phyloP scores from a whole-genome alignment of 2,329 filamentous ascomycete genomes.

The Colletotrichum sp. region DNA sequence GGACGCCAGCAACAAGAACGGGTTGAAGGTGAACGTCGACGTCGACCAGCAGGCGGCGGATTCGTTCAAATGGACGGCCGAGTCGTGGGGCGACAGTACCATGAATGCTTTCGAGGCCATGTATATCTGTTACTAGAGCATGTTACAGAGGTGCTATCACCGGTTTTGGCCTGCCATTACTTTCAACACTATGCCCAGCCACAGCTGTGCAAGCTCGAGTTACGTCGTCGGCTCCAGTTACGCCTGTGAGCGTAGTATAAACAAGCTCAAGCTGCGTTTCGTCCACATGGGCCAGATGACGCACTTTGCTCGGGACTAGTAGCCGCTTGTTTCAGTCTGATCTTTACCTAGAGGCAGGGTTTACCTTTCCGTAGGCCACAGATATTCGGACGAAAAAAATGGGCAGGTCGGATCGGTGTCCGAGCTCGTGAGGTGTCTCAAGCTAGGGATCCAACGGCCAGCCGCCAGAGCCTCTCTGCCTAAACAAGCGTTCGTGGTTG shows the following conservation, averaged over 20 bases:
- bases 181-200: neutral
- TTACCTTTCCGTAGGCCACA: neutral
- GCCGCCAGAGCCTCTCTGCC: neutral
- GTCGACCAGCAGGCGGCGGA: neutral
- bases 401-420: neutral
- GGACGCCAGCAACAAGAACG: neutral
- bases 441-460: neutral
- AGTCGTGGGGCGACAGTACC: neutral
- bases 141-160: fast-evolving
- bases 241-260: neutral
- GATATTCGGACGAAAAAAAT: neutral
- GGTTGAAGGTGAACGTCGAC: neutral
- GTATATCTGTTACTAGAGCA: neutral
- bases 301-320: neutral
- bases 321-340: neutral
- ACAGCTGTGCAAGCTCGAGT: neutral
- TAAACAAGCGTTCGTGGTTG: neutral
- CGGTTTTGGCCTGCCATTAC: neutral
- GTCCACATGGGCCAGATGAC: neutral
- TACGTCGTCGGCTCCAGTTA: neutral
- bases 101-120: neutral
- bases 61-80: neutral
- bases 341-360: neutral
- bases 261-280: neutral
- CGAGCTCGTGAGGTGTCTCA: neutral